Evolutionary conservation across 306 rosid species (phyloP).

Genomic region (Benincasa hispida): DNA sequence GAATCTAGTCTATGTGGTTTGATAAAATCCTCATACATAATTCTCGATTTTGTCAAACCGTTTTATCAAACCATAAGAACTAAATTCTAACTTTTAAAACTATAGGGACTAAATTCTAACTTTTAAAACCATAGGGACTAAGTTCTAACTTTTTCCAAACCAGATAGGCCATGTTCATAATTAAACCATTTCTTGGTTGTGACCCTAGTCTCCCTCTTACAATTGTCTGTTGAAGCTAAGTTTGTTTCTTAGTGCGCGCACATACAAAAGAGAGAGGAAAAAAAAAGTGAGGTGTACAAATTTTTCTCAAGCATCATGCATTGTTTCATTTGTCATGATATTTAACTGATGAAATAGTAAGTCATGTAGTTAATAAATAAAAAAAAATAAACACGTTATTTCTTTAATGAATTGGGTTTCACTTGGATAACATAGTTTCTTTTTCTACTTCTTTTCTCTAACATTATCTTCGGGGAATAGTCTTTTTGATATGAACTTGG

Average conservation of each 20-base stretch:
- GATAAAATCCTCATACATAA: too few species aligned
- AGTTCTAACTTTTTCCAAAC: too few species aligned
- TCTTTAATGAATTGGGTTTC: background rate
- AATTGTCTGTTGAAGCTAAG: background rate
- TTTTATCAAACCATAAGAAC: too few species aligned
- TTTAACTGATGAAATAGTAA: background rate
- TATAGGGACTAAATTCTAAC: too few species aligned
- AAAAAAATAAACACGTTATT: background rate
- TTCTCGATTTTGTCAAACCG: too few species aligned
- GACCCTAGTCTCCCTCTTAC: too few species aligned
- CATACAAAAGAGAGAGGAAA: background rate
- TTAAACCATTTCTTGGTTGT: too few species aligned
- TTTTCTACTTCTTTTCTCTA: background rate
- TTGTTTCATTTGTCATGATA: background rate
- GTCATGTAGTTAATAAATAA: background rate
- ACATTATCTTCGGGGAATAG: background rate
- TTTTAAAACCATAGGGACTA: too few species aligned
- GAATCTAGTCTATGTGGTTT: too few species aligned
- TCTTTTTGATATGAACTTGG: background rate
- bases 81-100: too few species aligned
- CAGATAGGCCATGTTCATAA: too few species aligned
- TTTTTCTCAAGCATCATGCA: background rate
- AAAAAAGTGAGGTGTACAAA: background rate
- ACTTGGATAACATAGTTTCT: background rate
- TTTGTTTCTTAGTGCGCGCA: background rate